Conservation (phyloP, 768 basidiomycete genomes). For the Paxillus ammoniavirescens region DNA sequence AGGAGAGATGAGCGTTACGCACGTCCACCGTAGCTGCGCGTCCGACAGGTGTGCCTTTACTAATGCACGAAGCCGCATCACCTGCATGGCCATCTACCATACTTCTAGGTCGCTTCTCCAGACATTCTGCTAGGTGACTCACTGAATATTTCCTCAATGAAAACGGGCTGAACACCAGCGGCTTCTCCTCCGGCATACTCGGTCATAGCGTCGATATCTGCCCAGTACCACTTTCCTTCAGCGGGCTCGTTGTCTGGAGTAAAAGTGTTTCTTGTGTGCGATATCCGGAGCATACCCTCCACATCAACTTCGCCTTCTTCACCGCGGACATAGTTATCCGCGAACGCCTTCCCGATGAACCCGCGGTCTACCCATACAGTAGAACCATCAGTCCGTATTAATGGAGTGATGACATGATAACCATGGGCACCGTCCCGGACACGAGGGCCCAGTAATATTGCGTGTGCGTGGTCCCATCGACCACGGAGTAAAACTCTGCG, state of each 20-base stretch:
- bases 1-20: slow-evolving; percentile 91
- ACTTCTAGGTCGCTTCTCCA: not conserved
- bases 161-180: slow-evolving; percentile 79
- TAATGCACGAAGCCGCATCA: slow-evolving; percentile 56
- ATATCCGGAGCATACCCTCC: slow-evolving; percentile 83
- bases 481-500: slow-evolving; percentile 82
- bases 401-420: slow-evolving; percentile 84
- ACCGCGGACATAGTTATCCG: slow-evolving; percentile 34
- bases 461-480: slow-evolving; percentile 71
- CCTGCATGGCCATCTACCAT: slow-evolving; percentile 79
- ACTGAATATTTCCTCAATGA: slow-evolving; percentile 93
- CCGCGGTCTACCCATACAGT: slow-evolving; percentile 93
- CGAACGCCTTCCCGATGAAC: slow-evolving; percentile 68
- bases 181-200: slow-evolving; percentile 70
- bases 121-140: slow-evolving; percentile 20
- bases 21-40: slow-evolving; percentile 81
- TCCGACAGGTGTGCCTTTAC: slow-evolving; percentile 82
- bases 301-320: slow-evolving; percentile 66
- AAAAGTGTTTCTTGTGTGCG: slow-evolving; percentile 71
- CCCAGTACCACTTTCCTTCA: slow-evolving; percentile 89
- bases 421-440: slow-evolving; percentile 89
- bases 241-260: slow-evolving; percentile 86
- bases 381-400: slow-evolving; percentile 74
- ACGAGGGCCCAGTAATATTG: slow-evolving; percentile 81
- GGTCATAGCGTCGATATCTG: slow-evolving; percentile 80